Base-by-base conservation (phyloP, 2,329 filamentous ascomycete species). In the Trichoderma aggressivum region DNA sequence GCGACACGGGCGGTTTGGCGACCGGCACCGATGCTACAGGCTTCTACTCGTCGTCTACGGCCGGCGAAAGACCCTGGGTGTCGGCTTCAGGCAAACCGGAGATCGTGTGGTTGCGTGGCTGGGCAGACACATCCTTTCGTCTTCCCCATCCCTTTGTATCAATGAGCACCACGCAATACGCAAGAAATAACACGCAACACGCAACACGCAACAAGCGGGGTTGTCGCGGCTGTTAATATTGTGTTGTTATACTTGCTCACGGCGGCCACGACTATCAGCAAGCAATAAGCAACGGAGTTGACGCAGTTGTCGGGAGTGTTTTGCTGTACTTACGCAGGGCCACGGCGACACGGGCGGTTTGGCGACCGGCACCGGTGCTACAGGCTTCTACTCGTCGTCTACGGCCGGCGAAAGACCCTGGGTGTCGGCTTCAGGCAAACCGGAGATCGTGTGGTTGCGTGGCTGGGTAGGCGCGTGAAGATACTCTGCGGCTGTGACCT, bases 381-480 rank as follows among this genome's bases (percentile, higher is more conserved):
- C 43, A 64, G 43, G 61, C 32, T 8, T 34, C 32, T 34, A 34
- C 32, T 34, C 32, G 32, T 34, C 32, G 32, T 8, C 32, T 34
- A 34, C 32, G 32, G 32, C 7, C 32, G 32, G 7, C 32, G 32
- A 34, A 34, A 34, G 32, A 34, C 61, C 61, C 61, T 53, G 43
- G 61, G 61, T 64, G 61, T 64, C 61, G 43, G 61, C 61, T 53
- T 64, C 43, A 64, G 28, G 61, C 61, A 64, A 14, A n/a, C 61
- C 53, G 61, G 61, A 53, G 61, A 64, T 64, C 43, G 43, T 36
- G 2, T 53, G 28, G 61, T 53, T 34, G 61, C 61, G 61, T 64
- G 61, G 43, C 61, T 64, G 61, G 28, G 61, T 28, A 64, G 18
- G 61, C 43, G 28, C 43, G 36, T 14, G 24, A 64, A 32, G 61